These are phyloP conservation scores for Amanita exitialis DNA, from an alignment of 768 basidiomycete species.

Conservation along the genomic window DNA sequence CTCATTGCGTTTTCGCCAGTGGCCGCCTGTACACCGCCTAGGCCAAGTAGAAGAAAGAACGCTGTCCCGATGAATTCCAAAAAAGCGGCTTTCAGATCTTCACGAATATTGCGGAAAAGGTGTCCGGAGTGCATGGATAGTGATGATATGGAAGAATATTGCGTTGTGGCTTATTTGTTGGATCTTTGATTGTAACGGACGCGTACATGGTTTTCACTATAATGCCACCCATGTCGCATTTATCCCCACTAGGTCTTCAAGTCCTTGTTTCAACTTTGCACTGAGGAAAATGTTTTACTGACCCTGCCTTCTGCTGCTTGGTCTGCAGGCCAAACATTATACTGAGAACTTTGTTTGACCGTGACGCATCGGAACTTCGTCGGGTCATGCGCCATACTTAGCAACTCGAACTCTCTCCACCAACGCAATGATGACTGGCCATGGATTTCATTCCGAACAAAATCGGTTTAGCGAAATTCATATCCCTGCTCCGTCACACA, in stretches of 20 bases:
- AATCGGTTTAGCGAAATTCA: no score
- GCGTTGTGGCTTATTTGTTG: background rate
- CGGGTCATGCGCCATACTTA: no score
- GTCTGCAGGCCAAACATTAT: no score
- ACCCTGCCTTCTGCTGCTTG: no score
- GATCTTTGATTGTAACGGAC: no score
- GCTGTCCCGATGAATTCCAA: conserved; percentile 53
- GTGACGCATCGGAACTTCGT: no score
- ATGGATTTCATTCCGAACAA: no score
- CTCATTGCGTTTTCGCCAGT: conserved; percentile 22
- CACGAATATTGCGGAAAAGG: conserved; percentile 16
- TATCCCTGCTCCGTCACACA: no score
- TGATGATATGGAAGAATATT: background rate
- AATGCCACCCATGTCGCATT: background rate
- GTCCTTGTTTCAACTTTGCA: background rate
- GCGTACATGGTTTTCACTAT: background rate
- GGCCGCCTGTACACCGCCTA: conserved; percentile 55
- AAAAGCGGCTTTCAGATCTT: conserved; percentile 38
- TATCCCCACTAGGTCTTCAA: background rate
- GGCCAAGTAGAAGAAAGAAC: conserved; percentile 54
- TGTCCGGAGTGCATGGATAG: background rate
- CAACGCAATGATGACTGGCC: no score
- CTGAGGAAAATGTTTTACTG: background rate
- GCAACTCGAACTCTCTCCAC: no score
- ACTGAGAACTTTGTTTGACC: no score